A percentile compares a stretch with the other conserved stretches of the same genome.
phyloP scores from a whole-genome alignment of 345 rosid genomes.

The Eutrema heterophyllum region DNA sequence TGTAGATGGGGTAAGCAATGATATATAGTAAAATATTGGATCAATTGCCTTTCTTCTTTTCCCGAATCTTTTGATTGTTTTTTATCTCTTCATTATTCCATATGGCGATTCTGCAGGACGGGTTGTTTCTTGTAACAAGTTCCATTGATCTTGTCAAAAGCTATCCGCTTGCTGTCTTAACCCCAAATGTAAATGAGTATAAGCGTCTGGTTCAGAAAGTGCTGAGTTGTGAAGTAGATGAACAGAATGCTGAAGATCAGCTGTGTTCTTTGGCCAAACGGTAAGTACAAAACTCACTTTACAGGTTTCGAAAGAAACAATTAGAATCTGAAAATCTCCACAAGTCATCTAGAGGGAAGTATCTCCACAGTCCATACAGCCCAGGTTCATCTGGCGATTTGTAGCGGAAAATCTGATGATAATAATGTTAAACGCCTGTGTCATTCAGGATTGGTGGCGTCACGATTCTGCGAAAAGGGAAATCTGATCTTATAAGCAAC shows the following conservation, averaged over 20 bases:
- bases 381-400: not conserved
- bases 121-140: slow-evolving; percentile 80
- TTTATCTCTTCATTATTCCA: not conserved
- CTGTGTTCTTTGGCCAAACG: slow-evolving; percentile 60
- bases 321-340: not conserved
- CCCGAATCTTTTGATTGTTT: not conserved
- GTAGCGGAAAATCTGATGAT: not conserved
- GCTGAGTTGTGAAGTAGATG: slow-evolving; percentile 59
- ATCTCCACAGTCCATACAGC: not conserved
- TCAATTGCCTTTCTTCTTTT: not conserved
- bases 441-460: slow-evolving; percentile 78
- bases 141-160: slow-evolving; percentile 61
- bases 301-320: not conserved
- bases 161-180: slow-evolving; percentile 75
- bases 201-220: slow-evolving; percentile 83
- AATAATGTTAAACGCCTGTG: not conserved
- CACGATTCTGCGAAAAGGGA: slow-evolving; percentile 82
- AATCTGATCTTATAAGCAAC: slow-evolving; percentile 71
- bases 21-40: not conserved
- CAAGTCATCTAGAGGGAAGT: not conserved
- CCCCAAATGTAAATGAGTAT: slow-evolving; percentile 89
- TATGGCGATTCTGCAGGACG: slow-evolving; percentile 46
- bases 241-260: slow-evolving; percentile 51
- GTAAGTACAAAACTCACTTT: slow-evolving; percentile 35
- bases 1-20: slow-evolving; percentile 70